Evolutionary conservation across 306 rosid genomes (phyloP).

Genomic region (Vicia villosa): DNA sequence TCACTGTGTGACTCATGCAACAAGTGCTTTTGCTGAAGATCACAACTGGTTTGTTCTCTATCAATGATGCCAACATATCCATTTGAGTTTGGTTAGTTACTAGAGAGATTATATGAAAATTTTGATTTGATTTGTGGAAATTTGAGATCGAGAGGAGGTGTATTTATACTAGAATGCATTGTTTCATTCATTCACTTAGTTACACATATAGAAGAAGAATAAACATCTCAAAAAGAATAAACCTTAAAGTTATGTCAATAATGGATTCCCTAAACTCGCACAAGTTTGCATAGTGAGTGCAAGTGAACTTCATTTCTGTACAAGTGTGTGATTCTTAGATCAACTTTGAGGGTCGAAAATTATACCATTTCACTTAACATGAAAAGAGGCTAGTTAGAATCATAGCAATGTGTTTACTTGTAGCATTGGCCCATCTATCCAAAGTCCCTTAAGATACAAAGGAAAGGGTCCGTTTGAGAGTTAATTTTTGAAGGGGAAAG

Average conservation of each 20-base stretch:
- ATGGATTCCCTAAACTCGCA: conserved; percentile 35
- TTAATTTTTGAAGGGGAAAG: no score
- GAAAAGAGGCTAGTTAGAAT: no score
- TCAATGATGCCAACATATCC: conserved; percentile 57
- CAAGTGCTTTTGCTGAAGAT: conserved; percentile 71
- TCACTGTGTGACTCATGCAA: conserved; percentile 54
- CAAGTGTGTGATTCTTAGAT: conserved; percentile 11
- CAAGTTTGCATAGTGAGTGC: background rate
- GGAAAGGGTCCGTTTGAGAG: no score
- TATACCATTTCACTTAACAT: background rate
- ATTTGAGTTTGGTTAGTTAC: conserved; percentile 31
- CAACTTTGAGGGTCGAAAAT: conserved; percentile 6
- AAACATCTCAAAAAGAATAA: conserved; percentile 40
- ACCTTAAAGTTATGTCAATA: conserved; percentile 32
- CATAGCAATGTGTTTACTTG: no score
- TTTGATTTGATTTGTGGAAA: conserved; percentile 42
- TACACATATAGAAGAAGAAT: conserved; percentile 34
- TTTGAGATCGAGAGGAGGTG: conserved; percentile 23
- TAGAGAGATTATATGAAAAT: background rate
- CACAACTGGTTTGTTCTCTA: conserved; percentile 67
- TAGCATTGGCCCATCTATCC: no score
- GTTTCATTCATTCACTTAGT: background rate
- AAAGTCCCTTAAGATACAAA: no score
- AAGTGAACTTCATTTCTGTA: conserved; percentile 6
- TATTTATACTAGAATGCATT: conserved; percentile 48